Evolutionary conservation across 768 basidiomycete species (phyloP), one percentile per base, ranked within the genome.

Genomic region (Suillus subluteus): DNA sequence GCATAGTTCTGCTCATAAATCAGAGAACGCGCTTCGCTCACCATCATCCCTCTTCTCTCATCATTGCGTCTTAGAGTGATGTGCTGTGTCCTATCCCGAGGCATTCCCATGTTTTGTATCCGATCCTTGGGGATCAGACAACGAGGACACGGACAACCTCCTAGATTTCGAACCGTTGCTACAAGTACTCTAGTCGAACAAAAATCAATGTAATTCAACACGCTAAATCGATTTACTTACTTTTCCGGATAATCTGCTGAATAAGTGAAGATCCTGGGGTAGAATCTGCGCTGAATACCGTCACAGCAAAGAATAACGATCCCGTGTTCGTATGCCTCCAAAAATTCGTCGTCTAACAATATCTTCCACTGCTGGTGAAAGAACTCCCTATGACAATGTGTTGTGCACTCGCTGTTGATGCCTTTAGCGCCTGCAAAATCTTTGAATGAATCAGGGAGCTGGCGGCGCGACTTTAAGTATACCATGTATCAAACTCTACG

Each of bases 221-320:
- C 30, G 30, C 30, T 32, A 32, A 2, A 32, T 32, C 1, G 8
- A 3, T n/a, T 5, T 15, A 65, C 62, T 11, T 41, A 79, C 80
- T 78, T 79, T 56, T 75, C 74, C 1, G 72, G 74, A 56, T 74
- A 75, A 43, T 74, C 73, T 21, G 70, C 74, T 1, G 69, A 67
- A 21, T 74, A 75, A 5, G 68, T 71, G 37, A 74, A 70, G 6
- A 74, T 62, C 0, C 72, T 46, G 1, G 69, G 74, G 38, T 71
- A 75, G 18, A 74, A 67, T 21, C 72, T 32, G 0, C 65, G 62
- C 16, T 2, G 7, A 9, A 70, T 35, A 5, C 74, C 68, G 48
- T 75, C 71, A 8, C 63, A 58, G 54, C 71, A 75, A 1, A 0
- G 2, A 15, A 72, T 65, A 0, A 73, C 66, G 1, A 72, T 70